phyloP scores from a whole-genome alignment of 2,329 filamentous ascomycete species.

The Parafenestella ontariensis region DNA sequence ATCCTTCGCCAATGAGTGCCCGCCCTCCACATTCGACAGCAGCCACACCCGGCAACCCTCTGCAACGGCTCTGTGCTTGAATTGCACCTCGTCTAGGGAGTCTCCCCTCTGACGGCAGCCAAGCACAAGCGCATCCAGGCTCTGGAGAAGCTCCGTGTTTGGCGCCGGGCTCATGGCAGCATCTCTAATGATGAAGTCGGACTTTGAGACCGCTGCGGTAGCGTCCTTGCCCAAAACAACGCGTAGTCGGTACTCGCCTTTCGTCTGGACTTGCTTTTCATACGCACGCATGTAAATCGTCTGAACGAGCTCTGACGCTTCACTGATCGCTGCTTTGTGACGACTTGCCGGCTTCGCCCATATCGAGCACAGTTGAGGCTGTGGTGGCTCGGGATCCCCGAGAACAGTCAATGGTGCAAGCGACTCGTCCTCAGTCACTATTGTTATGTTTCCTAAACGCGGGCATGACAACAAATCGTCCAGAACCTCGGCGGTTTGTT shows the following conservation, averaged over 20 bases:
- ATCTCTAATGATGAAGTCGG: constrained; percentile 43
- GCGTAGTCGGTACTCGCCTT: constrained; percentile 38
- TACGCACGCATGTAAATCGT: constrained; percentile 45
- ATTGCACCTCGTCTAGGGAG: constrained; percentile 47
- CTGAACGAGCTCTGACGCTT: constrained; percentile 40
- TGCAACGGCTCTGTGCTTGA: constrained; percentile 44
- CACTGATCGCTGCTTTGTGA: constrained; percentile 24
- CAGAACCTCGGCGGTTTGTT: constrained; percentile 38
- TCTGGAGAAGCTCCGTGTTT: constrained; percentile 34
- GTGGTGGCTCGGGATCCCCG: constrained; percentile 31
- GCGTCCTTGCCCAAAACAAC: constrained; percentile 37
- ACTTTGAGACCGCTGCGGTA: constrained; percentile 29
- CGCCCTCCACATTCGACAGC: constrained; percentile 41
- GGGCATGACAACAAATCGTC: constrained; percentile 44
- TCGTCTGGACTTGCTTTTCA: constrained; percentile 45
- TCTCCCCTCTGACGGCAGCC: constrained; percentile 46
- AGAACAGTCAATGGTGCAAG: constrained; percentile 39
- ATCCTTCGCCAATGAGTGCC: constrained; percentile 46
- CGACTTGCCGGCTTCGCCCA: constrained; percentile 41
- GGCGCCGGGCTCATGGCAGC: constrained; percentile 19
- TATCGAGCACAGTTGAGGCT: constrained; percentile 44
- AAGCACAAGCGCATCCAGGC: constrained; percentile 41
- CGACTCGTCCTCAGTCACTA: constrained; percentile 43
- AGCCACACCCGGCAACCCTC: constrained; percentile 42
- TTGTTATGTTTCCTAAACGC: constrained; percentile 43